Evolutionary conservation across 306 rosid species (phyloP).

Genomic region (Prunus persica): Prunus_persica_NCBIv2 NC_034011.1:3849501-3850000

Average conservation of each 20-base stretch:
- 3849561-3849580: too few species aligned
- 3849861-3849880: not conserved
- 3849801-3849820: not conserved
- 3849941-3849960: not conserved
- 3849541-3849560: too few species aligned
- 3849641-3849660: not conserved
- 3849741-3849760: not conserved
- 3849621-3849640: not conserved
- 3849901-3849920: not conserved
- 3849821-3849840: not conserved
- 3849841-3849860: not conserved
- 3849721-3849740: not conserved
- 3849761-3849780: not conserved
- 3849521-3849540: too few species aligned
- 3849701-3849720: not conserved
- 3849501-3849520: too few species aligned
- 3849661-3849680: not conserved
- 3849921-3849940: not conserved
- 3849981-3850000: conserved; percentile 3
- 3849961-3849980: not conserved
- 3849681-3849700: conserved; percentile 7
- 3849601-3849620: not conserved
- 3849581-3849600: not conserved
- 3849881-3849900: not conserved
- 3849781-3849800: not conserved